A percentile compares a stretch with the other conserved stretches of the same genome.
These are phyloP conservation scores for Trichopus zeylanicus DNA, from an alignment of 116 monocot species.

Conservation along the genomic window DNA sequence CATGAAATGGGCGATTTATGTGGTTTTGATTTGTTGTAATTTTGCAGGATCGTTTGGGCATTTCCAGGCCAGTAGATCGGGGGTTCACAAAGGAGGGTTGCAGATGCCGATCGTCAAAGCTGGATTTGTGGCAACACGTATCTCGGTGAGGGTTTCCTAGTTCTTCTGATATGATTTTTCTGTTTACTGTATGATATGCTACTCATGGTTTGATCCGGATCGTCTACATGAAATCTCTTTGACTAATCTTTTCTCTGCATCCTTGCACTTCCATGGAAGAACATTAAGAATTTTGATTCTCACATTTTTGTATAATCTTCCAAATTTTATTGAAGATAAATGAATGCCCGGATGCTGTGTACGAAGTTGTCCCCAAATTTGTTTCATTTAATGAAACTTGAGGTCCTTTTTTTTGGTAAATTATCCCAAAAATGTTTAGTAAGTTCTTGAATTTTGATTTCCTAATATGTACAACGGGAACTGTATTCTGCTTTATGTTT, in stretches of 20 bases:
- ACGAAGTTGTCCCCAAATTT: too few relatives aligned
- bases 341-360: too few relatives aligned
- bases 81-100: constrained; percentile 91
- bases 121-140: constrained; percentile 98
- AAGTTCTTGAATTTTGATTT: too few relatives aligned
- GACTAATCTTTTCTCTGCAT: not conserved
- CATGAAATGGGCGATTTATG: not conserved
- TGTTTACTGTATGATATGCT: too few relatives aligned
- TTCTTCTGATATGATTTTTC: not conserved
- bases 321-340: too few relatives aligned
- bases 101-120: constrained; percentile 75
- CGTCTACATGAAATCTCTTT: not conserved
- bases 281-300: too few relatives aligned
- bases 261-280: too few relatives aligned
- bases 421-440: too few relatives aligned
- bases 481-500: not conserved
- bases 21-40: not conserved
- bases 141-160: constrained; percentile 46
- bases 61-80: constrained; percentile 92
- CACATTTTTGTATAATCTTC: too few relatives aligned
- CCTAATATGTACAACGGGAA: too few relatives aligned
- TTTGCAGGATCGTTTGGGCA: constrained; percentile 90
- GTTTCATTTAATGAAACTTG: too few relatives aligned
- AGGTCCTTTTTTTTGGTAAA: too few relatives aligned
- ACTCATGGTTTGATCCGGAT: not conserved